Conservation (phyloP, 768 basidiomycete species). For the Lactifluus piperatus region DNA sequence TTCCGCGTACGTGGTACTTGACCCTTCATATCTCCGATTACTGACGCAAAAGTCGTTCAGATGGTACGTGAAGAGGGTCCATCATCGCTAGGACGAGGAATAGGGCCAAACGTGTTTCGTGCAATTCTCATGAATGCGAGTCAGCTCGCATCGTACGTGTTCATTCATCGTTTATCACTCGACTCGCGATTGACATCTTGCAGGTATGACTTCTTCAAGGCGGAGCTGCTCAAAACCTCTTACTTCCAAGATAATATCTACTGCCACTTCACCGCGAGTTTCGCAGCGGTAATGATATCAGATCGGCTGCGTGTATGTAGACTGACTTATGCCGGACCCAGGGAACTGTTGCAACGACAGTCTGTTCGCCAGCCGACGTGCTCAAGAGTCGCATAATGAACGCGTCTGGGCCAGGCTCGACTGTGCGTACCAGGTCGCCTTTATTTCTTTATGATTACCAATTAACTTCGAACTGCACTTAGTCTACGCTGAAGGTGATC, state of each 20-base stretch:
- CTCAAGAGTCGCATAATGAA: slow-evolving; percentile 89
- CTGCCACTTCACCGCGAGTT: slow-evolving; percentile 79
- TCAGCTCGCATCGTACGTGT: slow-evolving; percentile 77
- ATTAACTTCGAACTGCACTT: not conserved
- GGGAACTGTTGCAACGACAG: slow-evolving; percentile 85
- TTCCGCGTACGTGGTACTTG: slow-evolving; percentile 51
- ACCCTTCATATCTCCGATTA: slow-evolving; percentile 6
- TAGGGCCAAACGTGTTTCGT: slow-evolving; percentile 79
- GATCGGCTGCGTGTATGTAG: not conserved
- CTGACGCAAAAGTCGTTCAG: slow-evolving; percentile 29
- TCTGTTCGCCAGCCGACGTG: slow-evolving; percentile 85
- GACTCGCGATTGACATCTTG: not conserved
- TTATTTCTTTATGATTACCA: not conserved
- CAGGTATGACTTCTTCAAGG: slow-evolving; percentile 90
- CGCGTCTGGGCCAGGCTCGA: slow-evolving; percentile 73
- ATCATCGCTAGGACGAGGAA: slow-evolving; percentile 66
- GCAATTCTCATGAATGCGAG: slow-evolving; percentile 86
- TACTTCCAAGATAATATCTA: slow-evolving; percentile 77
- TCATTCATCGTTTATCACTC: not conserved
- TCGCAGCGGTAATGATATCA: slow-evolving; percentile 58
- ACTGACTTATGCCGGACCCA: slow-evolving; percentile 21
- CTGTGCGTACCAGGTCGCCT: slow-evolving; percentile 35
- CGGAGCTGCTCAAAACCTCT: slow-evolving; percentile 59
- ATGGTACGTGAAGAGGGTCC: slow-evolving; percentile 85
- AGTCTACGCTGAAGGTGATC: slow-evolving; percentile 70